phyloP scores from a whole-genome alignment of 2,329 filamentous ascomycete species.

The Colletotrichum costaricense region DNA sequence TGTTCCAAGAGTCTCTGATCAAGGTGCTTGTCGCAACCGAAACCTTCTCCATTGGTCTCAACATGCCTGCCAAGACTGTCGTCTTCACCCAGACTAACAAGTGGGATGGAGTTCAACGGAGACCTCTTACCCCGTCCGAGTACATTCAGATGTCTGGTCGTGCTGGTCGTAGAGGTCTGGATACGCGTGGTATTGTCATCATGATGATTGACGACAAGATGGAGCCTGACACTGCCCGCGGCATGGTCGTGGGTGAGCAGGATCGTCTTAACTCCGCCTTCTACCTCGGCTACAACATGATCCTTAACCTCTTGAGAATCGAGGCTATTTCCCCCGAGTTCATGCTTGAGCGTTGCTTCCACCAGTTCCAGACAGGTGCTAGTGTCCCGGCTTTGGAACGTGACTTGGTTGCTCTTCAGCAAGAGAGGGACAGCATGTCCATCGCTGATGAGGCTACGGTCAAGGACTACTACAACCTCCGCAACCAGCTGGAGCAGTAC shows the following conservation, averaged over 20 bases:
- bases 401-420: constrained; percentile 82
- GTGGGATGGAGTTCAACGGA: constrained; percentile 84
- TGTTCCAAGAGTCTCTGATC: constrained; percentile 98
- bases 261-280: constrained; percentile 98
- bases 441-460: constrained; percentile 90
- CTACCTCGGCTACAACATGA: constrained; percentile 99
- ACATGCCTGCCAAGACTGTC: constrained; percentile 99
- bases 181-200: constrained; percentile 97
- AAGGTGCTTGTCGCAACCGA: constrained; percentile 98
- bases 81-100: constrained; percentile 98
- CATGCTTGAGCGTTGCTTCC: constrained; percentile 99
- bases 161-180: constrained; percentile 94
- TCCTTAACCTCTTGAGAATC: constrained; percentile 95
- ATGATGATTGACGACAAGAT: constrained; percentile 99
- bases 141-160: constrained; percentile 99
- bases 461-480: constrained; percentile 92
- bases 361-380: constrained; percentile 96
- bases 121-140: constrained; percentile 92
- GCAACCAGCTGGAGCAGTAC: constrained; percentile 85
- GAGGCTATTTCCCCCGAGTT: constrained; percentile 99
- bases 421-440: constrained; percentile 75
- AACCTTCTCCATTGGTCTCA: constrained; percentile 97
- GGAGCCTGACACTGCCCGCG: constrained; percentile 92
- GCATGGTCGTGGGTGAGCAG: constrained; percentile 95
- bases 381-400: constrained; percentile 87